phyloP scores from a whole-genome alignment of 768 basidiomycete species.

The Amanita subjunquillea region DNA sequence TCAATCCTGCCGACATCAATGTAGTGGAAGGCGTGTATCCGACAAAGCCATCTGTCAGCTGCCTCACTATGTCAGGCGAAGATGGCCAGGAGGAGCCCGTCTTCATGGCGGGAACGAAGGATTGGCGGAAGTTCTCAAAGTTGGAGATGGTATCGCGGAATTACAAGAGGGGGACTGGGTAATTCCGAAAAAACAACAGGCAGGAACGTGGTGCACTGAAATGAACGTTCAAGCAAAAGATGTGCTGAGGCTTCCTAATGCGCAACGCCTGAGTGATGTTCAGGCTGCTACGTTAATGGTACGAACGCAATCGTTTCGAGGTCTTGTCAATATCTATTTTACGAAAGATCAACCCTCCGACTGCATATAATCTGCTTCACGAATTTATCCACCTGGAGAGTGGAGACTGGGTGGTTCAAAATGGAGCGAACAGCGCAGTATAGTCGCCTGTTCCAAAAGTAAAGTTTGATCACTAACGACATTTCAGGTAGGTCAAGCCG shows the following conservation, averaged over 20 bases:
- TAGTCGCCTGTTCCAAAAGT: conserved; percentile 14
- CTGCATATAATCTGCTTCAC: conserved; percentile 75
- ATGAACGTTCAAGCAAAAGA: conserved; percentile 44
- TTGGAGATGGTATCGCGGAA: conserved; percentile 42
- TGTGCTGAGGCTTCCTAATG: conserved; percentile 48
- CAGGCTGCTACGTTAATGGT: conserved; percentile 74
- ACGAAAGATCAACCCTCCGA: conserved; percentile 67
- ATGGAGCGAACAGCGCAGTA: conserved; percentile 79
- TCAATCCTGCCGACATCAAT: conserved; percentile 79
- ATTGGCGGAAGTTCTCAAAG: conserved; percentile 50
- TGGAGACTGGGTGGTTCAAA: conserved; percentile 80
- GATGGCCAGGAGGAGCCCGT: conserved; percentile 26
- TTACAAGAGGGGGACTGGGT: conserved; percentile 63
- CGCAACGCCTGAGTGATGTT: conserved; percentile 38
- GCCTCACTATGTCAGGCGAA: conserved; percentile 21
- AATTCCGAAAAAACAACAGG: conserved; percentile 53
- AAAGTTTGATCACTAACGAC: not conserved
- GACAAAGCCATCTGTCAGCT: conserved; percentile 36
- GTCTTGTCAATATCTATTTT: not conserved
- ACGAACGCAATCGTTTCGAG: conserved; percentile 10
- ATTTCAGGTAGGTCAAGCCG: conserved; percentile 66
- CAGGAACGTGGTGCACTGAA: conserved; percentile 66
- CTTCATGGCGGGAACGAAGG: conserved; percentile 70
- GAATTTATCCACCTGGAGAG: conserved; percentile 53
- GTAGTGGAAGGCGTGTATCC: conserved; percentile 82